phyloP scores from a whole-genome alignment of 352 stramenopile species.

The Phytopythium sindhum region DNA sequence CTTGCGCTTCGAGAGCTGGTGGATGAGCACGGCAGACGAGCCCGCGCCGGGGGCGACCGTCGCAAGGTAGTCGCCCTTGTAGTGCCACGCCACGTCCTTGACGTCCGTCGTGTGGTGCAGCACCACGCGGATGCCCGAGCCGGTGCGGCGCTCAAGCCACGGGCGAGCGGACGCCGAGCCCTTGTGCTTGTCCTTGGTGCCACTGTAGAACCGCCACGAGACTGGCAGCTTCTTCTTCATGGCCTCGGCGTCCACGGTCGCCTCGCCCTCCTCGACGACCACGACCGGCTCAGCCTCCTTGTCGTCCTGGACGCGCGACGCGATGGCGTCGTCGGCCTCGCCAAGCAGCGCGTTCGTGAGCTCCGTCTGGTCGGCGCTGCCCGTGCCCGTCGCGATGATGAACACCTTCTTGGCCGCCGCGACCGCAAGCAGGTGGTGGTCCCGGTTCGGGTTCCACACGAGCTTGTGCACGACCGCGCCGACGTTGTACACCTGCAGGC shows the following conservation, averaged over 20 bases:
- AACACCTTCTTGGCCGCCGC: conserved; percentile 89
- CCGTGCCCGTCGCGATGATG: conserved; percentile 94
- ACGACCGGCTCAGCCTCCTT: conserved; percentile 32
- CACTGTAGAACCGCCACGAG: conserved; percentile 86
- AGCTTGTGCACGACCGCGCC: conserved; percentile 89
- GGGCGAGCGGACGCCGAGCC: conserved; percentile 32
- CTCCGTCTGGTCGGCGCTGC: conserved; percentile 90
- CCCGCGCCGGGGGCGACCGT: conserved; percentile 90
- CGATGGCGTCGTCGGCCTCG: conserved; percentile 74
- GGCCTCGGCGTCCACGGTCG: conserved; percentile 63
- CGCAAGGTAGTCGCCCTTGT: conserved; percentile 99
- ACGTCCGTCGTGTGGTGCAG: conserved; percentile 90
- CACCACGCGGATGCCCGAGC: conserved; percentile 79
- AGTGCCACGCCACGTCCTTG: conserved; percentile 95
- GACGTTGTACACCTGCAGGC: conserved; percentile 91
- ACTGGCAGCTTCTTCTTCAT: conserved; percentile 90
- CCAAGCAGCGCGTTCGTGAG: conserved; percentile 94
- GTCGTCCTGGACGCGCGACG: conserved; percentile 43
- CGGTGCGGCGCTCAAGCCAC: conserved; percentile 77
- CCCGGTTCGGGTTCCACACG: conserved; percentile 96
- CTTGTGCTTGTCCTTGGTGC: conserved; percentile 81
- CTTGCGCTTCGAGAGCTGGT: conserved; percentile 97
- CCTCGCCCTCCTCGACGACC: conserved; percentile 71
- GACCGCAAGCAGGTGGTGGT: conserved; percentile 94
- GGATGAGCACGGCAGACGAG: conserved; percentile 94